Conservation (phyloP, 169 alveolate genomes). For the Amoebophrya sp. region DNA sequence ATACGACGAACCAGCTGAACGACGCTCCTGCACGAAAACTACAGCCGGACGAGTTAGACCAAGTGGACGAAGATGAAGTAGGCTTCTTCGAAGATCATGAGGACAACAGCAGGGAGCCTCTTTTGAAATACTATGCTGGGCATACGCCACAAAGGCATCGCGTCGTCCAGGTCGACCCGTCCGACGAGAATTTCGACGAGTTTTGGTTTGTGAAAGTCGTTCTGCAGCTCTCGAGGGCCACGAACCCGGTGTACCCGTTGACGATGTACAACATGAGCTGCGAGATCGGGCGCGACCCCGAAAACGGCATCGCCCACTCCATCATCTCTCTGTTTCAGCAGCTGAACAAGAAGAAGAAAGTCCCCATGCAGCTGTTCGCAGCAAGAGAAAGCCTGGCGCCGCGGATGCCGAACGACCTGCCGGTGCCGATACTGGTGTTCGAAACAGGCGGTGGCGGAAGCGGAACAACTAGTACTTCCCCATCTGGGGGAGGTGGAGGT, state of each 20-base stretch:
- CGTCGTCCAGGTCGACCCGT: background rate
- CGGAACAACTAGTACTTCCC: no score
- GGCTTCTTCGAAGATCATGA: background rate
- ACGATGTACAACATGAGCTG: background rate
- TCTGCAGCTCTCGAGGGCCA: background rate
- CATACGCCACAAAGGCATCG: background rate
- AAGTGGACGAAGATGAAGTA: no score
- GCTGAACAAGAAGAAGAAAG: background rate
- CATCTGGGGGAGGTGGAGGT: no score
- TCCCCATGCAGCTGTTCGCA: background rate
- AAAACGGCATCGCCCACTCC: background rate
- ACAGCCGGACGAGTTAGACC: no score
- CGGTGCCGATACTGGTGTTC: background rate
- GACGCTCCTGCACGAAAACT: no score
- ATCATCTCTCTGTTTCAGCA: background rate
- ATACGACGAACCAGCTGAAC: no score
- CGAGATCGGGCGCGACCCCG: background rate
- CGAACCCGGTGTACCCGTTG: background rate
- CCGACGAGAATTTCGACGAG: background rate
- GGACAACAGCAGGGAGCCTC: background rate
- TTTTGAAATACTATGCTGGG: background rate
- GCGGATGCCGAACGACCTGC: background rate
- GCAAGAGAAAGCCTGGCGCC: background rate
- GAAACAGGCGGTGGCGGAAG: background rate
- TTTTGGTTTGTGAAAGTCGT: background rate